Conservation (phyloP, 129 eudicot species). For the Lactuca sativa region DNA sequence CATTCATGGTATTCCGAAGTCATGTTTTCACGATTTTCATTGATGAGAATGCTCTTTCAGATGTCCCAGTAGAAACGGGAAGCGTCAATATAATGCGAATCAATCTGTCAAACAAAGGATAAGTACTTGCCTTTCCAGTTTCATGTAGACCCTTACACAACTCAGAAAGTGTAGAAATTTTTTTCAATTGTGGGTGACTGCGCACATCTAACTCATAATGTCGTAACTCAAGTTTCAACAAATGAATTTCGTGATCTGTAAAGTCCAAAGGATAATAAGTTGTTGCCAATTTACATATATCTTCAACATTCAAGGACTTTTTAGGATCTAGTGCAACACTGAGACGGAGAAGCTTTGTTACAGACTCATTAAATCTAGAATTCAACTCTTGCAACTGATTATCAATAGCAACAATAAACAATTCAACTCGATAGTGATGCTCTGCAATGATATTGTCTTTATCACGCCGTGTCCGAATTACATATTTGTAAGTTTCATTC, state of each 20-base stretch:
- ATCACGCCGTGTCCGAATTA: not conserved
- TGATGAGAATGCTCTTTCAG: too few relatives aligned
- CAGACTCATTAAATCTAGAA: constrained; percentile 2
- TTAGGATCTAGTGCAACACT: not conserved
- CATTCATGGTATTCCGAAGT: too few relatives aligned
- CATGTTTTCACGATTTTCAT: too few relatives aligned
- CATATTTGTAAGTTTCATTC: too few relatives aligned
- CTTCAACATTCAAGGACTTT: not conserved
- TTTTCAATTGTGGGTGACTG: not conserved
- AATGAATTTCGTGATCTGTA: not conserved
- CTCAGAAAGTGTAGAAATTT: not conserved
- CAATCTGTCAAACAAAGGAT: too few relatives aligned
- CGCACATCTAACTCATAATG: not conserved
- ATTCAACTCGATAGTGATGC: constrained; percentile 1
- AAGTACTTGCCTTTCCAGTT: too few relatives aligned
- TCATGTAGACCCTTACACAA: not conserved
- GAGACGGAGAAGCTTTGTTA: constrained; percentile 1
- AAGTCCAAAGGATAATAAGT: not conserved
- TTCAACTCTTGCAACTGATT: constrained; percentile 2
- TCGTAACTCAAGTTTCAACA: not conserved
- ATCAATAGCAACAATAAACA: constrained; percentile 1
- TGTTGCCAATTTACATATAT: too few relatives aligned
- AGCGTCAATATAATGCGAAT: too few relatives aligned
- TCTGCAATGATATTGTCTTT: not conserved
- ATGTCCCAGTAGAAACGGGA: too few relatives aligned